Percentiles rank a stretch among this genome's conserved stretches.
Conservation (phyloP, 257 asterid species). For the Scutellaria baicalensis region DNA sequence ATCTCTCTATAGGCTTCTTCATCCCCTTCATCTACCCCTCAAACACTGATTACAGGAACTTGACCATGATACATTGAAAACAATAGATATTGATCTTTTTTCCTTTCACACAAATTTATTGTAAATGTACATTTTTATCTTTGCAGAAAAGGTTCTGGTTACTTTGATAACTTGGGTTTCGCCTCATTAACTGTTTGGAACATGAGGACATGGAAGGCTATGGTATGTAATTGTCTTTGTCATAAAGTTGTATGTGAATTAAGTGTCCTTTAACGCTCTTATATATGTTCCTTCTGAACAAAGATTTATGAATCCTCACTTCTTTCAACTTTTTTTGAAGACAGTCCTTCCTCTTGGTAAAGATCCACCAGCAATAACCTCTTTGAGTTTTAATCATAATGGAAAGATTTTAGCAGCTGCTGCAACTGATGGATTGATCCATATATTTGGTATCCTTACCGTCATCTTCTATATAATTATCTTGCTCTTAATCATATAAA, state of each 20-base stretch:
- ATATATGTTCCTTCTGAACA: conserved; percentile 14
- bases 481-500: neutral
- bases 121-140: conserved; percentile 3
- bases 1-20: neutral
- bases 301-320: conserved; percentile 29
- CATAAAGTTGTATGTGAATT: conserved; percentile 15
- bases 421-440: conserved; percentile 96
- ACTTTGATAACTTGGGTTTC: conserved; percentile 57
- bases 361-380: conserved; percentile 95
- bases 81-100: neutral
- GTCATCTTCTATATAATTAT: neutral
- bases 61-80: neutral
- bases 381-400: conserved; percentile 90
- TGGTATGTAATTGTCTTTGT: conserved; percentile 56
- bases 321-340: conserved; percentile 57
- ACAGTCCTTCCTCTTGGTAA: conserved; percentile 98
- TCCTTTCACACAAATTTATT: neutral
- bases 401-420: conserved; percentile 99
- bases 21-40: neutral
- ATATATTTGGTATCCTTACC: conserved; percentile 93
- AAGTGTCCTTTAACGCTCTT: conserved; percentile 6
- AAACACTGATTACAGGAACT: neutral
- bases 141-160: conserved; percentile 61
- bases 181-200: conserved; percentile 97
- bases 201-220: conserved; percentile 95